These are phyloP conservation scores for Podila minutissima DNA, from an alignment of 192 early-diverging fungal species.

Conservation along the genomic window DNA sequence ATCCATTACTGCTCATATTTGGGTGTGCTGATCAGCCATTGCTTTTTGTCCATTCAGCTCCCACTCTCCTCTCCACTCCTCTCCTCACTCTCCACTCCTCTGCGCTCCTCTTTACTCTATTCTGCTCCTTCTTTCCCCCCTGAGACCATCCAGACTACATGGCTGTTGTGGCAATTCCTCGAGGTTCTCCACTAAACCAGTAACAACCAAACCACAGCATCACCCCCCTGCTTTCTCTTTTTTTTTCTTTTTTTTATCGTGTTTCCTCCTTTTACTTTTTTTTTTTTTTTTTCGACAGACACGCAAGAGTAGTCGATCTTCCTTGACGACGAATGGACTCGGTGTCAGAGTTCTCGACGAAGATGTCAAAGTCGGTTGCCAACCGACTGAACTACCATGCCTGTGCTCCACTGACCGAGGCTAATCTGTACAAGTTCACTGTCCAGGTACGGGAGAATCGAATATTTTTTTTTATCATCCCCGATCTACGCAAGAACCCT, in stretches of 20 bases:
- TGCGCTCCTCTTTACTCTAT: background rate
- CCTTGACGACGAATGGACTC: conserved; percentile 11
- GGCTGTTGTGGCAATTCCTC: too few species aligned
- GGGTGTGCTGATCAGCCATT: too few species aligned
- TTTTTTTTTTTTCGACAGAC: background rate
- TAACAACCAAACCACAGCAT: conserved; percentile 1
- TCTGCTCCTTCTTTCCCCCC: background rate
- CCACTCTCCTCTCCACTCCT: background rate
- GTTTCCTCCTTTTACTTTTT: background rate
- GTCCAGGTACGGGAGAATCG: conserved; percentile 24
- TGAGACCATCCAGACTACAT: background rate
- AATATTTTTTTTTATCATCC: background rate
- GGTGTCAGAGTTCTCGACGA: conserved; percentile 41
- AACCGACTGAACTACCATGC: conserved; percentile 8
- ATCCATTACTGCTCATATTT: background rate
- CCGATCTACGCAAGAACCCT: too few species aligned
- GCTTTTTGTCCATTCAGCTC: background rate
- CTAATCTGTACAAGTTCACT: conserved; percentile 44
- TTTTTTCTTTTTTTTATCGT: background rate
- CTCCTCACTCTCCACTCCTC: background rate
- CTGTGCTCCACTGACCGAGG: conserved; percentile 22
- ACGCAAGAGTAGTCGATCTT: background rate
- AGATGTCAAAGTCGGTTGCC: conserved; percentile 26
- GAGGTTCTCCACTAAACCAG: background rate
- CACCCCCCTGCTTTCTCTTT: background rate